phyloP scores from a whole-genome alignment of 140 eudicot species.

The Senecio squalidus region DNA sequence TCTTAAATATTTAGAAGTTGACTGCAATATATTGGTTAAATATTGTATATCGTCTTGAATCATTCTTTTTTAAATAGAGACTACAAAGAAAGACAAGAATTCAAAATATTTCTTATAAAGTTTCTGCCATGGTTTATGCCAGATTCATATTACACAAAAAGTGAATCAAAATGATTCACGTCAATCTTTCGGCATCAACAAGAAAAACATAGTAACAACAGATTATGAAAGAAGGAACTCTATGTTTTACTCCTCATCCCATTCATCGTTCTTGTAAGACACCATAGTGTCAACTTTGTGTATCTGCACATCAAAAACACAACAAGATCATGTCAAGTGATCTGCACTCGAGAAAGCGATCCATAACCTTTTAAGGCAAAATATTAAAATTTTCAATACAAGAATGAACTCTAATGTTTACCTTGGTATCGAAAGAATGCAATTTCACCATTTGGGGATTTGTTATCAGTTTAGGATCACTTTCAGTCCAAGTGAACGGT shows the following conservation, averaged over 20 bases:
- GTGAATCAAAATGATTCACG: slow-evolving; percentile 66
- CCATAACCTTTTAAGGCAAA: too few relatives aligned
- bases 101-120: background rate
- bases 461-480: slow-evolving; percentile 84
- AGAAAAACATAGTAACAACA: background rate
- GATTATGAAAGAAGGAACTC: background rate
- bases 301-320: slow-evolving; percentile 45
- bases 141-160: background rate
- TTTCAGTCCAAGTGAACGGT: slow-evolving; percentile 93
- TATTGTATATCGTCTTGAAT: too few relatives aligned
- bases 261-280: slow-evolving; percentile 83
- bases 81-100: background rate
- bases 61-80: too few relatives aligned
- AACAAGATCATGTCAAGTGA: background rate
- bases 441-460: slow-evolving; percentile 98
- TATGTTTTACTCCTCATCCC: slow-evolving; percentile 65
- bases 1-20: background rate
- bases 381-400: too few relatives aligned
- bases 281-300: slow-evolving; percentile 96
- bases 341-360: background rate
- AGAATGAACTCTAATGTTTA: too few relatives aligned
- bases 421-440: slow-evolving; percentile 96
- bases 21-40: too few relatives aligned
- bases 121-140: slow-evolving; percentile 1
- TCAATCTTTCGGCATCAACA: slow-evolving; percentile 2